A percentile compares a stretch with the other conserved stretches of the same genome.
Conservation (phyloP, 441 rosid genomes). For the Croton setiger region DNA sequence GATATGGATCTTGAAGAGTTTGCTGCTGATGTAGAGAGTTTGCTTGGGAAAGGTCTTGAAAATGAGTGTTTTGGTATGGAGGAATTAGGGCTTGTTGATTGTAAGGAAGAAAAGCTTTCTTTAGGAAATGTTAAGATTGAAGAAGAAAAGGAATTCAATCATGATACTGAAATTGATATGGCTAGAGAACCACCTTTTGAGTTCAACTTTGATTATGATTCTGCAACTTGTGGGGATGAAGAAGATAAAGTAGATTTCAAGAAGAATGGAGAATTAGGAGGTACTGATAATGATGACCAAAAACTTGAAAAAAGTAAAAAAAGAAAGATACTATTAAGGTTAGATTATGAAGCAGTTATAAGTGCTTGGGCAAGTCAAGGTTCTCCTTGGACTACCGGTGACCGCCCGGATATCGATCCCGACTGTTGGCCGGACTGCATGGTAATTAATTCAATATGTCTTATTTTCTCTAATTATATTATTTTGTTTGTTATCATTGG, state of each 20-base stretch:
- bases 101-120: slow-evolving; percentile 30
- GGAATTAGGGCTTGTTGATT: slow-evolving; percentile 54
- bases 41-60: slow-evolving; percentile 74
- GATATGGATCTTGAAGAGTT: slow-evolving; percentile 86
- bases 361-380: slow-evolving; percentile 66
- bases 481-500: background rate
- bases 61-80: slow-evolving; percentile 63
- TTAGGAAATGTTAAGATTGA: slow-evolving; percentile 43
- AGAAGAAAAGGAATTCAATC: slow-evolving; percentile 35
- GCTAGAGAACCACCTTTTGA: slow-evolving; percentile 51
- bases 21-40: slow-evolving; percentile 78
- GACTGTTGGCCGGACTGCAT: slow-evolving; percentile 43
- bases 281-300: slow-evolving; percentile 24
- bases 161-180: slow-evolving; percentile 31
- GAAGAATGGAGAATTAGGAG: slow-evolving; percentile 15
- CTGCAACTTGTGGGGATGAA: slow-evolving; percentile 40
- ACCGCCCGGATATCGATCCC: slow-evolving; percentile 57
- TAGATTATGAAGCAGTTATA: slow-evolving; percentile 68
- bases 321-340: slow-evolving; percentile 42
- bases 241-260: slow-evolving; percentile 26
- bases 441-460: slow-evolving; percentile 36
- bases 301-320: slow-evolving; percentile 27
- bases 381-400: slow-evolving; percentile 74
- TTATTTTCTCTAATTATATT: background rate
- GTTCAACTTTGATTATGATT: slow-evolving; percentile 62